Base-by-base conservation (phyloP, 495 filamentous ascomycete genomes). In the Lichina pygmaea region DNA sequence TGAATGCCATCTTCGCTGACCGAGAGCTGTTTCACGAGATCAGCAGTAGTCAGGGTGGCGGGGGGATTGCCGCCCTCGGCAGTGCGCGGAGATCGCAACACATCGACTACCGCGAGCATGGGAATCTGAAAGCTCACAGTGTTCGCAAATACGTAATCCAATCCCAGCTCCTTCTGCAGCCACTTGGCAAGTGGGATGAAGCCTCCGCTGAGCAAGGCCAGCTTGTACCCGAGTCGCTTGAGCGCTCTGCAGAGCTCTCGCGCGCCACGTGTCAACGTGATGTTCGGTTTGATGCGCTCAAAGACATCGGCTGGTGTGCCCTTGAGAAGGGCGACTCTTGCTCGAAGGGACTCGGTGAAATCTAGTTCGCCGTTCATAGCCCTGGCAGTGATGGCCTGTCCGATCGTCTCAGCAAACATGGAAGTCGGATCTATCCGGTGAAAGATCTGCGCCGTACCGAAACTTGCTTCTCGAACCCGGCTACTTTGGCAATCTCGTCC, bases 291-390 rank as follows among this genome's bases (percentile, higher is more conserved):
- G 17, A 97, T 66, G 49, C 78, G 69, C 39, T 85, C 75, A 57
- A 86, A 95, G 32, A 97, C 81, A 48, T 70, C 70, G 1, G 70
- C 72, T 0, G 77, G 71, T 33, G 92, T 71, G 30, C 85, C 86
- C 48, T 77, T 79, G 8, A 97, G 68, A 32, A 95, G 66, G 41
- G 66, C 65, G 24, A 86, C 81, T 8, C 89, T 73, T 55, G 78
- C 78, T 38, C 71, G 71, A 51, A 97, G 72, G 0, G 77, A 81
- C 9, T 71, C 66, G 30, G 83, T 72, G 52, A 97, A 97, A 56
- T 95, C 86, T n/a, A 93, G 66, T 57, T 95, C 89, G 41, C 89
- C 89, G 50, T 86, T 75, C 89, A 97, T 97, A 32, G 89, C 86
- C 13, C 82, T 75, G 42, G 73, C 75, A 5, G 89, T 97, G 56